Conservation (phyloP, 2,329 filamentous ascomycete genomes). For the Westerdykella ornata region DNA sequence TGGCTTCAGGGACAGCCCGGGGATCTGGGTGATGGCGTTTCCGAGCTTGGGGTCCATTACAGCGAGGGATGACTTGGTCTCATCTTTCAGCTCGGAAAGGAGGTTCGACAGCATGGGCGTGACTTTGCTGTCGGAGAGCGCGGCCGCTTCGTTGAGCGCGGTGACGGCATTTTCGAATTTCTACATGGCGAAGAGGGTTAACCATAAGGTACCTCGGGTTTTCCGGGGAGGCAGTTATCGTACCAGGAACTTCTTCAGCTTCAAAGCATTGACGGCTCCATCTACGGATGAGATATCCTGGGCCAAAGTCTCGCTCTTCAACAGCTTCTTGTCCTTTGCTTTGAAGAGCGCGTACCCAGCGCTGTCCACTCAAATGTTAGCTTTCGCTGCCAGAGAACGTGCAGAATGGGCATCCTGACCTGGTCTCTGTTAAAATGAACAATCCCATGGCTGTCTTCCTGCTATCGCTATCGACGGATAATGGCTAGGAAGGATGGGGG, state of each 20-base stretch:
- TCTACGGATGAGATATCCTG: constrained; percentile 72
- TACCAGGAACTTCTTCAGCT: constrained; percentile 78
- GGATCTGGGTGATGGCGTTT: constrained; percentile 85
- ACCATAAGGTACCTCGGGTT: neutral
- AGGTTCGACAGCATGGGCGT: constrained; percentile 77
- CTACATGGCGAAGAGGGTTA: constrained; percentile 31
- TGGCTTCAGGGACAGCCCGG: constrained; percentile 75
- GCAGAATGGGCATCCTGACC: constrained; percentile 12
- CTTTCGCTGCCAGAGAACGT: constrained; percentile 1
- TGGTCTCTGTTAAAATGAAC: constrained; percentile 34
- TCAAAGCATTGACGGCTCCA: constrained; percentile 81
- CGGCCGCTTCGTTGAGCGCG: constrained; percentile 83
- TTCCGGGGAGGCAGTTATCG: neutral
- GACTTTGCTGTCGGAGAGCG: constrained; percentile 87
- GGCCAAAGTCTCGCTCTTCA: constrained; percentile 76
- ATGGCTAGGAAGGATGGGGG: too few relatives aligned
- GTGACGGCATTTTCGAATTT: constrained; percentile 93
- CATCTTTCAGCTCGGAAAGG: constrained; percentile 85
- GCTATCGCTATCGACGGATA: neutral
- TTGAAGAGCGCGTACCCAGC: constrained; percentile 98
- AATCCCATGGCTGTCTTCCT: constrained; percentile 36
- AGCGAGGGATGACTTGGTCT: constrained; percentile 93
- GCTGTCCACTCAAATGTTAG: constrained; percentile 50
- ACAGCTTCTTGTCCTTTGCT: constrained; percentile 95
- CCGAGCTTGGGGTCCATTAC: constrained; percentile 90